phyloP scores from a whole-genome alignment of 306 rosid genomes.

The Mucuna pruriens region DNA sequence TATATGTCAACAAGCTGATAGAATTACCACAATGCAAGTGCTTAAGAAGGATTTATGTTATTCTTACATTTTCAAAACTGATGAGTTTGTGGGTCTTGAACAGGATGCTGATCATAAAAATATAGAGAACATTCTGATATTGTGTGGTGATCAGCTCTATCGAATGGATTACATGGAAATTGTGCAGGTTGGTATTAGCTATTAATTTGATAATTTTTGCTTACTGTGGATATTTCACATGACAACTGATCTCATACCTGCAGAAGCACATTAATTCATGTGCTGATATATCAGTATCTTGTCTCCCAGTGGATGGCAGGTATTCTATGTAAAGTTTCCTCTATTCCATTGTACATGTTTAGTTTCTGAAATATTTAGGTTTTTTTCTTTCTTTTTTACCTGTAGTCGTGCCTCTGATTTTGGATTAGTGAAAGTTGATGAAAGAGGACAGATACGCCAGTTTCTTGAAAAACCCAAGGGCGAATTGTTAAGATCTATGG shows the following conservation, averaged over 20 bases:
- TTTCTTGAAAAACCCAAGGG: conserved; percentile 62
- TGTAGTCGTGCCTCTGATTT: conserved; percentile 59
- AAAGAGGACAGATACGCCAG: conserved; percentile 50
- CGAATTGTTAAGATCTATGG: conserved; percentile 56
- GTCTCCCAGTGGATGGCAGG: conserved; percentile 62
- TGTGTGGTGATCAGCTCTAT: conserved; percentile 65
- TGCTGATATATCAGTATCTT: conserved; percentile 57
- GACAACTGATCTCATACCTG: conserved; percentile 28
- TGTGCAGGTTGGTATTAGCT: conserved; percentile 42
- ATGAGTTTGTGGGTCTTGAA: conserved; percentile 43
- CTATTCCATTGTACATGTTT: not conserved
- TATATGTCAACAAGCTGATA: conserved; percentile 13
- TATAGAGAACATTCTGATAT: conserved; percentile 56
- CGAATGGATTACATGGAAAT: conserved; percentile 64
- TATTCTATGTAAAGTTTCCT: conserved; percentile 35
- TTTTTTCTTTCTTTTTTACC: conserved; percentile 12
- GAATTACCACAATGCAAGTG: conserved; percentile 6
- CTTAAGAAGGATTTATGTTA: not conserved
- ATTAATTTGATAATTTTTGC: conserved; percentile 16
- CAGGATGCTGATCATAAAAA: conserved; percentile 59
- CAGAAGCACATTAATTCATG: conserved; percentile 55
- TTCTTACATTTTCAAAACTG: conserved; percentile 30
- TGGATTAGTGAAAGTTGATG: conserved; percentile 59
- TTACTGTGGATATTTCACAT: conserved; percentile 27
- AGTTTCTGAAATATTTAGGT: not conserved